Base-by-base conservation (phyloP, 371 early-diverging fungal species). In the Rhizopus delemar region DNA sequence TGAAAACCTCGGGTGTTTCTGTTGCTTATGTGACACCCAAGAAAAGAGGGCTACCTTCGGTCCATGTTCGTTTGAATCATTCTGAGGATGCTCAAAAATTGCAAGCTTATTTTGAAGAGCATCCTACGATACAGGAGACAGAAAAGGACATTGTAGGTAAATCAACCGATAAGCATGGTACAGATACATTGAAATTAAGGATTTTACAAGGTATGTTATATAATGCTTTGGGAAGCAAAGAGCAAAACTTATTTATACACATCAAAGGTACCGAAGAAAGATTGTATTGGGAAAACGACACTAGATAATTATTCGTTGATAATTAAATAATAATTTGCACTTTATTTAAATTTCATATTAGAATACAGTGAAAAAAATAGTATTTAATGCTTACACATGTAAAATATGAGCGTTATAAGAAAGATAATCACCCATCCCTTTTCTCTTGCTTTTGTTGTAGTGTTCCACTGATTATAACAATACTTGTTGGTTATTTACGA, bases 211-310 rank as follows among this genome's bases (percentile, higher is more conserved):
- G 66, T 51, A 58, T 0, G 28, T 15, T 7, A 48, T 22, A 8
- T 7, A 54, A 11, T 22, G 2, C 22, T 22, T 22, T 22, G 2
- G 22, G 22, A 22, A 22, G 22, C 22, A 22, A 22, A 22, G 22
- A 22, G 22, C 2, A 22, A 22, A 22, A 22, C 22, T 22, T 22
- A 22, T 22, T 22, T 22, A 15, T 36, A 33, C 36, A 41, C 13
- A 39, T 22, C 41, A 32, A 32, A 65, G 77, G 58, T 41, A 68
- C 41, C 60, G 60, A 51, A 63, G 69, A 54, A 63, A 51, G 29
- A 39, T 61, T 68, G 43, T 75, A 66, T 67, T 70, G 63, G 78
- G 66, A 61, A 54, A 60, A 63, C 53, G 62, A 67, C 11, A 36
- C 11, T 11, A 22, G 22, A 22, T 22, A 22, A 22, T 22, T n/a